phyloP scores from a whole-genome alignment of 148 eudicot species.

The Chenopodium berlandieri region DNA sequence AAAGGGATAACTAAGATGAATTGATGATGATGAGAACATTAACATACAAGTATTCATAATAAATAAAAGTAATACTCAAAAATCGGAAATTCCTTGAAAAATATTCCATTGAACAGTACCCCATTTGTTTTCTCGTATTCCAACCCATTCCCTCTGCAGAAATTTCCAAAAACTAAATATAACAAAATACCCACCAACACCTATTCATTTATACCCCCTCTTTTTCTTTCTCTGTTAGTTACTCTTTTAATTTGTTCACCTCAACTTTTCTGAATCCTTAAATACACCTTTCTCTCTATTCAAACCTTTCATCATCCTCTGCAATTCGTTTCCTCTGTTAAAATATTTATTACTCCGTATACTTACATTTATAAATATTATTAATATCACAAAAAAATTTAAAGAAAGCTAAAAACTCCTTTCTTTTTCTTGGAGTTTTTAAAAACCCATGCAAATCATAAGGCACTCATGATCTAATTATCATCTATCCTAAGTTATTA shows the following conservation, averaged over 20 bases:
- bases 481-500: background rate
- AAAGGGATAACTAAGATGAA: background rate
- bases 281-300: constrained; percentile 40
- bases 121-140: constrained; percentile 50
- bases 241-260: background rate
- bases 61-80: too few species aligned
- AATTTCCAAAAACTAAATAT: background rate
- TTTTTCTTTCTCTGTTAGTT: constrained; percentile 4
- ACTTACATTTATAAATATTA: too few species aligned
- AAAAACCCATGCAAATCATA: constrained; percentile 65
- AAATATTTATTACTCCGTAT: constrained; percentile 4
- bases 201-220: background rate
- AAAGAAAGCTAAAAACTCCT: background rate
- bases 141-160: constrained; percentile 30
- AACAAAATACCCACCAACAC: background rate
- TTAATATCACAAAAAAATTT: constrained; percentile 5
- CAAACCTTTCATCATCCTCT: constrained; percentile 24
- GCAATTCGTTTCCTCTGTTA: constrained; percentile 10
- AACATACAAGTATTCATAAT: too few species aligned
- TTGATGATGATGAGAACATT: too few species aligned
- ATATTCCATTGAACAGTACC: constrained; percentile 45
- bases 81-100: constrained; percentile 21
- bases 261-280: constrained; percentile 29
- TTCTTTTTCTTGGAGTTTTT: constrained; percentile 12
- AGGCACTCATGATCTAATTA: constrained; percentile 81